Evolutionary conservation across 2,329 filamentous ascomycete species (phyloP).

Genomic region (Diaporthe eres): DNA sequence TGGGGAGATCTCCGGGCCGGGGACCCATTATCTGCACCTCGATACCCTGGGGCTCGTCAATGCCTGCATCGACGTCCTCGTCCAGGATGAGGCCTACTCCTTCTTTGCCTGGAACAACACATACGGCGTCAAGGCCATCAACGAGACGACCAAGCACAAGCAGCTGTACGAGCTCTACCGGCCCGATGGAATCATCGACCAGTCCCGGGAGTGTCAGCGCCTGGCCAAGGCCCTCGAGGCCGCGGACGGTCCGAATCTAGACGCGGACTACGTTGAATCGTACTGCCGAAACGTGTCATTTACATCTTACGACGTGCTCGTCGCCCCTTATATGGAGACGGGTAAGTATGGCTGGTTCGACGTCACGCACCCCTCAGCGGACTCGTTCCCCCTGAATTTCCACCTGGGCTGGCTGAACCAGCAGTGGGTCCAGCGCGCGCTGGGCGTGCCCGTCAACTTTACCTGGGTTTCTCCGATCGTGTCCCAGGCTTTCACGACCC

Average conservation of each 20-base stretch:
- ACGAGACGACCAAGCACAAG: constrained; percentile 60
- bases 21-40: constrained; percentile 41
- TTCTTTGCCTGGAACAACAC: constrained; percentile 51
- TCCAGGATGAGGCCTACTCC: constrained; percentile 33
- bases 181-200: constrained; percentile 64
- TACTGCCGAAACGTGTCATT: constrained; percentile 33
- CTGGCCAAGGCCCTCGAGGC: constrained; percentile 51
- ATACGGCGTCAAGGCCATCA: constrained; percentile 67
- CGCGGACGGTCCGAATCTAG: constrained; percentile 38
- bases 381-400: constrained; percentile 67
- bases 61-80: constrained; percentile 35
- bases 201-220: constrained; percentile 62
- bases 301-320: not conserved
- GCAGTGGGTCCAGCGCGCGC: constrained; percentile 65
- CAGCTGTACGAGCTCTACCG: constrained; percentile 59
- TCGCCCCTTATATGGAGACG: constrained; percentile 19
- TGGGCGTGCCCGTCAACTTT: constrained; percentile 73
- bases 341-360: constrained; percentile 67
- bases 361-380: constrained; percentile 63
- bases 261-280: constrained; percentile 35
- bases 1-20: constrained; percentile 37
- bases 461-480: constrained; percentile 59
- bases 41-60: constrained; percentile 42
- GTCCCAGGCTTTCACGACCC: constrained; percentile 55
- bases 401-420: constrained; percentile 70